phyloP scores from a whole-genome alignment of 768 basidiomycete genomes.

The Boletus fagicola region DNA sequence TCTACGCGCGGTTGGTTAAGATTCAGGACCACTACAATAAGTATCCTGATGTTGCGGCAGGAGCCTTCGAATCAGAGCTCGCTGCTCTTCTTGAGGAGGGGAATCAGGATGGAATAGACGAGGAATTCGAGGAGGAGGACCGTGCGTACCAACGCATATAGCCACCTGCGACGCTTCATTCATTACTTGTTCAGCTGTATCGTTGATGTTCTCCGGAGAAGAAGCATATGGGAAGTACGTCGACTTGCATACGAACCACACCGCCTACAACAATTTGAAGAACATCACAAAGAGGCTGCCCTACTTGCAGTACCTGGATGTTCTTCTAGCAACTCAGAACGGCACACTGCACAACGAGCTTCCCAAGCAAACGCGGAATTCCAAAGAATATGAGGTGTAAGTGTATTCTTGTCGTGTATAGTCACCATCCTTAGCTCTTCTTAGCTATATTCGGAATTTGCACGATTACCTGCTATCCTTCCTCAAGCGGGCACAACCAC shows the following conservation, averaged over 20 bases:
- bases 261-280: constrained; percentile 87
- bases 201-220: constrained; percentile 91
- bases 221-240: constrained; percentile 94
- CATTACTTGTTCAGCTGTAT: constrained; percentile 52
- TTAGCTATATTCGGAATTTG: constrained; percentile 79
- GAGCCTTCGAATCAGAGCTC: constrained; percentile 81
- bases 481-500: constrained; percentile 77
- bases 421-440: constrained; percentile 9
- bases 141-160: constrained; percentile 51
- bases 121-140: constrained; percentile 78
- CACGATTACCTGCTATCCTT: constrained; percentile 86
- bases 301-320: constrained; percentile 92
- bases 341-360: constrained; percentile 66
- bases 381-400: constrained; percentile 79
- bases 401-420: constrained; percentile 29
- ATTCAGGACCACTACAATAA: constrained; percentile 95
- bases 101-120: constrained; percentile 64
- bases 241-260: constrained; percentile 87
- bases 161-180: constrained; percentile 5
- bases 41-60: constrained; percentile 87
- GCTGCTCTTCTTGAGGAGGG: constrained; percentile 77
- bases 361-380: constrained; percentile 60
- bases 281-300: constrained; percentile 78
- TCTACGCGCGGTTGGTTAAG: constrained; percentile 93
- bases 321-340: constrained; percentile 65